Evolutionary conservation across 108 stramenopile genomes (phyloP), one percentile per base, ranked within the genome.

Genomic region (Phaeodactylum tricornutum): DNA sequence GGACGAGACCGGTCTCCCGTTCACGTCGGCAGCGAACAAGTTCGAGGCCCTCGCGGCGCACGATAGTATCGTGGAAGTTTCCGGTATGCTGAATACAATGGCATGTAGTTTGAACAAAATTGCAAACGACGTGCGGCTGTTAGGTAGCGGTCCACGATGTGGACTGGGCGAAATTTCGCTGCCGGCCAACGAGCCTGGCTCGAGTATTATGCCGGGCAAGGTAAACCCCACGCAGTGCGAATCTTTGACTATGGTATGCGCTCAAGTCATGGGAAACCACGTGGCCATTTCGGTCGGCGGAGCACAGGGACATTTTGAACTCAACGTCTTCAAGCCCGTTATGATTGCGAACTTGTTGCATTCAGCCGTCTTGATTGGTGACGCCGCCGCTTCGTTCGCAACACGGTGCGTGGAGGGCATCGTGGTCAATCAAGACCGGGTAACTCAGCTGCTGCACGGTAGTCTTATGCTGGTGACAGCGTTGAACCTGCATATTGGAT

Each of bases 201-300:
- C 70, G 22, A 81, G 78, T 53, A 98, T 98, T 70, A 98, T 98
- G 98, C 98, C 98, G 4, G 98, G 98, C n/a, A 98, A 98, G 69
- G 94, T 98, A 29, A 98, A 98, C 61, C 98, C 98, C 20, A 57
- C 45, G 2, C 92, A 96, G 63, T 96, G 92, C 66, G 95, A 94
- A 66, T 95, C 98, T n/a, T 38, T 98, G 26, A 96, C 98, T 33
- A 98, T 98, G 98, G 95, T 93, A 19, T 90, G 91, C 51, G 95
- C 94, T 28, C 93, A 93, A 69, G 95, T 97, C n/a, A 94, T 99
- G 81, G 98, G 98, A 30, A 96, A 99, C 63, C 82, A 96, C 55
- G 85, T 81, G 3, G 65, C 95, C 50, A 76, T 97, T 39, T 81
- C 94, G 0, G 57, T 97, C 6, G 94, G 93, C 22, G 96, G 96